Evolutionary conservation across 2,329 filamentous ascomycete species (phyloP), one percentile per base, ranked within the genome.

Genomic region (Colletotrichum falcatum): DNA sequence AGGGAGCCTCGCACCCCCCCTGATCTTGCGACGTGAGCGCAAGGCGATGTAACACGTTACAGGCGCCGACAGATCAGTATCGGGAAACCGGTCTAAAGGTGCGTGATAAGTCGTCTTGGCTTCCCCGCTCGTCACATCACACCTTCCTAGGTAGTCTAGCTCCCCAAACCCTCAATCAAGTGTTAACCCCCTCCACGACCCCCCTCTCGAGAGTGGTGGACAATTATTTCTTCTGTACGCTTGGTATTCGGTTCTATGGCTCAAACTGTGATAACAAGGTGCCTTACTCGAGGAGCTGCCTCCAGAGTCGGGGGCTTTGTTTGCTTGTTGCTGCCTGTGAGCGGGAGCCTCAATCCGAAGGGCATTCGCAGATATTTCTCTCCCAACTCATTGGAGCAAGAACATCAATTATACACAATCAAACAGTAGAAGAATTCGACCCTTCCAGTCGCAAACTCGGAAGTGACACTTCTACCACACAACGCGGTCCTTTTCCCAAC

Each of bases 131-230:
- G 33, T 37, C 23, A 49, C 33, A 23, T 61, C 30, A 26, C 59
- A 61, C 59, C 59, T 61, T 48, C 59, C 59, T 33, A 33, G 30
- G n/a, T 61, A 61, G 58, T 46, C 42, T 30, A 61, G 58, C 33
- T 26, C n/a, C 30, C 12, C 1, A 16, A 35, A 35, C 16, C 44
- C n/a, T 20, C 16, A 37, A 48, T 61, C 42, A 16, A n/a, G 14
- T 12, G 20, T 26, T 23, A 49, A 20, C 18, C 39, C 42, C 20
- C 58, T 28, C 58, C 58, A 20, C 30, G 16, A 23, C 51, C 16
- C 14, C 51, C 11, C 30, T 28, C 30, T 14, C 20, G 20, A 5
- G 5, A 23, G 20, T 16, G 51, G 4, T 20, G 18, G 3, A 35
- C 28, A n/a, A 35, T 16, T 12, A 5, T 14, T 28, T n/a, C 30